Evolutionary conservation across 257 asterid species (phyloP), one percentile per base, ranked within the genome.

Genomic region (Salvia rosmarinus): DNA sequence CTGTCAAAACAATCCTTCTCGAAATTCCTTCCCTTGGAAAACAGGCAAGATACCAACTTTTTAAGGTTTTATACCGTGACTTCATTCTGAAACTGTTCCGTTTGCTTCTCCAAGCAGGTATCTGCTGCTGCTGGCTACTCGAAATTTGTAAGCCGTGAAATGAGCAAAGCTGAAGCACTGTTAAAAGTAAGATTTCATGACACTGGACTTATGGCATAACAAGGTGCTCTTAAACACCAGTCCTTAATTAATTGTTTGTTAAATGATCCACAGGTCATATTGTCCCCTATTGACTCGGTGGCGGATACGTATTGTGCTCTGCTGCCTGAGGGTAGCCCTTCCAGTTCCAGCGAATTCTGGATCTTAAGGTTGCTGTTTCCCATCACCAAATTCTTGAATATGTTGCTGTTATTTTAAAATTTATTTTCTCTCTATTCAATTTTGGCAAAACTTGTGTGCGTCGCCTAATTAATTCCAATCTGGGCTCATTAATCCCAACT

Each of bases 121-220:
- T 86, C 96, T 47, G 92, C 89, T 76, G 97, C 89, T 79, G 77
- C 93, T 62, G 90, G 95, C 84, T 95, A 91, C 82, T 85, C 99
- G 57, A 95, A 89, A 76, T 95, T 91, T 81, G 98, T 95, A 14
- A 87, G 87, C 83, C 90, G 96, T 64, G 99, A 95, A 82, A 95
- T 91, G 98, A 95, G 99, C 96, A 95, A 95, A 85, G 99, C 99
- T 51, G 99, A 95, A 86, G 98, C 99, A 74, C 82, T 95, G 54
- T 79, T 95, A 68, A 95, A 95, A 96, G 98, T 89, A 70, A 71
- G 74, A 64, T 59, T 54, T 73, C 43, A 13, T 21, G 40, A 21
- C 42, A 11, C 25, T 63, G 49, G 19, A 4, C n/a, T 47, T 71
- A n/a, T 23, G 12, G 12, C 74, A 74, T 70, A 6, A 19, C 67